These are phyloP conservation scores for Geosiphon pyriformis DNA, from an alignment of 192 early-diverging fungal genomes.

Conservation along the genomic window DNA sequence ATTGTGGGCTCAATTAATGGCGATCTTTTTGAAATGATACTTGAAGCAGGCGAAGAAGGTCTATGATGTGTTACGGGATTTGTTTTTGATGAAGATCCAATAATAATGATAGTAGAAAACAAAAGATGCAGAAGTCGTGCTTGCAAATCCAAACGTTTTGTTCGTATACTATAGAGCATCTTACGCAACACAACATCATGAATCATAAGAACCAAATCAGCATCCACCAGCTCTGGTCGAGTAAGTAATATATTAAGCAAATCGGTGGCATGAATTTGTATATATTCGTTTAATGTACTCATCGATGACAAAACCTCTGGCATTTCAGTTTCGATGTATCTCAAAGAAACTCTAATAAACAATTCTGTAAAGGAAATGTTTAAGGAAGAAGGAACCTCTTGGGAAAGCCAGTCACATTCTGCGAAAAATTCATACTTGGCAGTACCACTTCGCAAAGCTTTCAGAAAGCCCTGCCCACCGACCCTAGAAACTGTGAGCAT, in stretches of 20 bases:
- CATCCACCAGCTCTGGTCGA: constrained; percentile 48
- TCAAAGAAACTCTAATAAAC: constrained; percentile 11
- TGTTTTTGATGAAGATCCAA: constrained; percentile 14
- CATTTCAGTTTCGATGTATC: constrained; percentile 43
- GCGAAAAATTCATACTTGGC: constrained; percentile 3
- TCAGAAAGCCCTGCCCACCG: constrained; percentile 49
- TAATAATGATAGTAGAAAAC: constrained; percentile 44
- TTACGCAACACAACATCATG: constrained; percentile 49
- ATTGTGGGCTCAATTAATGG: neutral
- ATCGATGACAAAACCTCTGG: constrained; percentile 29
- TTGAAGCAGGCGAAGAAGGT: neutral
- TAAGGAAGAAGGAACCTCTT: neutral
- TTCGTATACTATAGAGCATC: constrained; percentile 53
- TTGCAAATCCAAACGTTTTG: constrained; percentile 49
- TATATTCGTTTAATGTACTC: constrained; percentile 37
- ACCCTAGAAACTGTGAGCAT: constrained; percentile 46
- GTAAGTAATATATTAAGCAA: constrained; percentile 53
- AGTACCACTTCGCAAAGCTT: constrained; percentile 39
- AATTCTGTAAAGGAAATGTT: constrained; percentile 6
- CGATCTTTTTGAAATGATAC: neutral
- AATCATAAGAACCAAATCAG: constrained; percentile 40
- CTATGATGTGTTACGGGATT: neutral
- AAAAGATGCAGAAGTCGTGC: constrained; percentile 52
- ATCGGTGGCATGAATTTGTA: constrained; percentile 55
- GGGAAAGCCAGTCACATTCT: neutral